Conservation (phyloP, 257 asterid species). For the Solanum corneliomulleri region DNA sequence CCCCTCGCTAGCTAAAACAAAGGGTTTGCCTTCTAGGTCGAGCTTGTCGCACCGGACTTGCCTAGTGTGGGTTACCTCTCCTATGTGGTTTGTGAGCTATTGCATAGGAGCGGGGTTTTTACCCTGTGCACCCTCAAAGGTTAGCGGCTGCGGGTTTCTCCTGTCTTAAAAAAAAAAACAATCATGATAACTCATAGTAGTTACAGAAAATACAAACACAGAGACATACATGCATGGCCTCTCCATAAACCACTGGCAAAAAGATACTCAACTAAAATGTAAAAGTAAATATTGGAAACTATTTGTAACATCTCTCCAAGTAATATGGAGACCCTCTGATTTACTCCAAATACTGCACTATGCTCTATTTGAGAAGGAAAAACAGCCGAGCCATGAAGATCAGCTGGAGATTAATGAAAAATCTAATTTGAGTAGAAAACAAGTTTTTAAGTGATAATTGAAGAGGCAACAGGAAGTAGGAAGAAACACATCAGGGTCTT, state of each 20-base stretch:
- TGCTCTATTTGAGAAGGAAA: neutral
- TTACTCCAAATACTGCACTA: neutral
- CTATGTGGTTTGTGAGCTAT: too few species aligned
- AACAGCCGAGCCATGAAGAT: neutral
- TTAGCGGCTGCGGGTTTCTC: too few species aligned
- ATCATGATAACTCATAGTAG: neutral
- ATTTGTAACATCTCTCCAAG: neutral
- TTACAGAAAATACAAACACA: neutral
- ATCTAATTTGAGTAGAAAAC: neutral
- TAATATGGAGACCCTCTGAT: neutral
- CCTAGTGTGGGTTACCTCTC: too few species aligned
- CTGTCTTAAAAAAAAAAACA: too few species aligned
- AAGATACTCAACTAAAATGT: neutral
- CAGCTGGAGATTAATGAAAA: neutral
- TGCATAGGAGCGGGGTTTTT: too few species aligned
- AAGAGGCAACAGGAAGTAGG: neutral
- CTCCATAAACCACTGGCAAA: neutral
- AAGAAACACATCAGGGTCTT: neutral
- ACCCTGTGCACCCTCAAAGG: too few species aligned
- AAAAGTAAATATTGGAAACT: neutral
- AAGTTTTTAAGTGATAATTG: neutral
- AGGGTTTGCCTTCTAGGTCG: too few species aligned
- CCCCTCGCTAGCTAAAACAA: too few species aligned
- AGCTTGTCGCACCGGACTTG: too few species aligned
- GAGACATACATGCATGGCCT: neutral